Evolutionary conservation across 768 basidiomycete genomes (phyloP).

Genomic region (Amanita exitialis): DNA sequence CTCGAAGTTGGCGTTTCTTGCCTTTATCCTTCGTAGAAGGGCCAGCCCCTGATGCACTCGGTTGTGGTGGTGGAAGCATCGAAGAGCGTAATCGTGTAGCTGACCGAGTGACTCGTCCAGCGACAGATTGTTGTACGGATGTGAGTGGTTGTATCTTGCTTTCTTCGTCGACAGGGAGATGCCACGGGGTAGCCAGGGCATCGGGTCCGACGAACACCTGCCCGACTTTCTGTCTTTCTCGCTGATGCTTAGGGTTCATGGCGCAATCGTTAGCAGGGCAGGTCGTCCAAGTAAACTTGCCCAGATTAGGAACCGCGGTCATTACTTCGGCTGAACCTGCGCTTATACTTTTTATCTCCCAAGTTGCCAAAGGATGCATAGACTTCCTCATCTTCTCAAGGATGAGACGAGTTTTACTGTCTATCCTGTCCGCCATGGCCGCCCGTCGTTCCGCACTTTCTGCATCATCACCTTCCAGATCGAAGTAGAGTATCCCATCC

Average conservation of each 20-base stretch:
- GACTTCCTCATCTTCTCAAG: too few species aligned
- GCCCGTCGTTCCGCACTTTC: background rate
- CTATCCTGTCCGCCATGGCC: too few species aligned
- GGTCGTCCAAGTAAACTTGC: slow-evolving; percentile 10
- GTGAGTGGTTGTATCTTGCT: too few species aligned
- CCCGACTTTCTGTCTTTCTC: too few species aligned
- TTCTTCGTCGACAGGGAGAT: slow-evolving; percentile 3
- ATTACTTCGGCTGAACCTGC: too few species aligned
- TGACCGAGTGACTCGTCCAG: slow-evolving; percentile 1
- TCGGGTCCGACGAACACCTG: too few species aligned
- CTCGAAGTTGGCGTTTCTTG: background rate
- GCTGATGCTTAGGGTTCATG: too few species aligned
- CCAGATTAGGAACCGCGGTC: slow-evolving; percentile 10
- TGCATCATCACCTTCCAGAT: background rate
- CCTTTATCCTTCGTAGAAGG: background rate
- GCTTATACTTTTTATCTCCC: too few species aligned
- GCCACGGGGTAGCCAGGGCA: slow-evolving; percentile 10
- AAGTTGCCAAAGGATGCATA: too few species aligned
- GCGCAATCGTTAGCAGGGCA: slow-evolving; percentile 8
- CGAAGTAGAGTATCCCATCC: slow-evolving; percentile 8
- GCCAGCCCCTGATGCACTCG: background rate
- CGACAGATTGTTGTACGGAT: too few species aligned
- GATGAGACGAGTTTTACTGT: too few species aligned
- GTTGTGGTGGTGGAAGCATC: background rate
- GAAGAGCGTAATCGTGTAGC: background rate